Percentiles rank a stretch among this genome's conserved stretches.
phyloP scores from a whole-genome alignment of 2,329 filamentous ascomycete genomes.

The Neoascochyta sp. region DNA sequence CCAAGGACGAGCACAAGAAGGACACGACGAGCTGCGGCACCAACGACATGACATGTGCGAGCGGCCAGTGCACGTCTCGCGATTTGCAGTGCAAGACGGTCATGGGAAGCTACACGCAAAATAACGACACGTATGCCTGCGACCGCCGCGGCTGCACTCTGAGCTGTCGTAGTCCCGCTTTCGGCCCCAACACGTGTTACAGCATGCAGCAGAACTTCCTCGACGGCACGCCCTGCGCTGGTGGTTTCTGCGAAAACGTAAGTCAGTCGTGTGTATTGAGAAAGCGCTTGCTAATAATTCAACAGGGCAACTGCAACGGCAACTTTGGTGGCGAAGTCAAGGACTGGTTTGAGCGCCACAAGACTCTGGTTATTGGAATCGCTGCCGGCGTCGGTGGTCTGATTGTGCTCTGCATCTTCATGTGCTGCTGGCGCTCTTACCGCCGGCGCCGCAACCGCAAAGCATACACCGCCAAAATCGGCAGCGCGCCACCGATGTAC shows the following conservation, averaged over 20 bases:
- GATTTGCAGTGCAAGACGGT: slow-evolving; percentile 83
- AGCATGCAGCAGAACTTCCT: slow-evolving; percentile 86
- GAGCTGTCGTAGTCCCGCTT: slow-evolving; percentile 68
- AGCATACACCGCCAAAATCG: slow-evolving; percentile 19
- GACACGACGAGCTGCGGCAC: slow-evolving; percentile 73
- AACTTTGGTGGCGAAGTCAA: slow-evolving; percentile 66
- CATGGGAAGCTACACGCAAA: slow-evolving; percentile 69
- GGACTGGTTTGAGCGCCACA: slow-evolving; percentile 73
- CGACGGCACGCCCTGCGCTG: slow-evolving; percentile 81
- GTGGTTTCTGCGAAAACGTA: slow-evolving; percentile 70
- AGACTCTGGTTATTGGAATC: slow-evolving; percentile 78
- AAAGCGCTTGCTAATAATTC: slow-evolving; percentile 5
- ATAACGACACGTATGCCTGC: slow-evolving; percentile 79
- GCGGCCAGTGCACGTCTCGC: slow-evolving; percentile 90
- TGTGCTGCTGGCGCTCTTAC: slow-evolving; percentile 61
- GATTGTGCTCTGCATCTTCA: slow-evolving; percentile 60
- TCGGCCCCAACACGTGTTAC: slow-evolving; percentile 64
- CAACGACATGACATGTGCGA: slow-evolving; percentile 72
- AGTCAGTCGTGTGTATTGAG: slow-evolving; percentile 22
- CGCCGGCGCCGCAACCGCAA: slow-evolving; percentile 23
- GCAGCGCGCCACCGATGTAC: slow-evolving; percentile 9
- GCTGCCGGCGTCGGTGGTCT: slow-evolving; percentile 68
- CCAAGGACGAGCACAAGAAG: slow-evolving; percentile 62
- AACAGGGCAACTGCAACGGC: slow-evolving; percentile 68
- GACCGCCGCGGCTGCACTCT: slow-evolving; percentile 68